phyloP scores from a whole-genome alignment of 1,139 yeast species.

The Wickerhamomyces sp. region DNA sequence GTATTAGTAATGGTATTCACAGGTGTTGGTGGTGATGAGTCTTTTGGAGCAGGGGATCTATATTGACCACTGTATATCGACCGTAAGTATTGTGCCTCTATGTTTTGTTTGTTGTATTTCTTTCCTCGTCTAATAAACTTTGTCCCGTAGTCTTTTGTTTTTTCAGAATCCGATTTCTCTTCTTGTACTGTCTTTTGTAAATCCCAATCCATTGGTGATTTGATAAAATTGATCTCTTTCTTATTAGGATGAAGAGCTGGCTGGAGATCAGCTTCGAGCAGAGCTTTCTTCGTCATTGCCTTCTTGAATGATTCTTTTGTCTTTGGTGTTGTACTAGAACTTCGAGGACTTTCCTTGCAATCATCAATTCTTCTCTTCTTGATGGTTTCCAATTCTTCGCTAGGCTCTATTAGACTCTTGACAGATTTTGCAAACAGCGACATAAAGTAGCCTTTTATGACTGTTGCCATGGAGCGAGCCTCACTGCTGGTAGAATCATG shows the following conservation, averaged over 20 bases:
- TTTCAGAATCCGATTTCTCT: background rate
- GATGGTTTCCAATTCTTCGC: background rate
- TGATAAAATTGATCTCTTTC: slow-evolving; percentile 13
- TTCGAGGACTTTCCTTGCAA: background rate
- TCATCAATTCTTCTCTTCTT: slow-evolving; percentile 13
- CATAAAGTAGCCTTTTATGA: background rate
- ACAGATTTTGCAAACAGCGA: background rate
- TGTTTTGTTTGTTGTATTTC: slow-evolving; percentile 11
- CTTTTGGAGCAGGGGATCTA: slow-evolving; percentile 23
- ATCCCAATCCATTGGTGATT: slow-evolving; percentile 21
- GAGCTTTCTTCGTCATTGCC: slow-evolving; percentile 5
- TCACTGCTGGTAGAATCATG: background rate
- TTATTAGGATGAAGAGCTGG: slow-evolving; percentile 13
- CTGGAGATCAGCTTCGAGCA: slow-evolving; percentile 5
- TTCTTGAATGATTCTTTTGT: background rate
- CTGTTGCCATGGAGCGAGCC: background rate
- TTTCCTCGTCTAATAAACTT: slow-evolving; percentile 20
- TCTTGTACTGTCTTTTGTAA: slow-evolving; percentile 3
- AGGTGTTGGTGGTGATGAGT: slow-evolving; percentile 11
- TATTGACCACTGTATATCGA: slow-evolving; percentile 31
- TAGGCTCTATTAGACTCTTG: background rate
- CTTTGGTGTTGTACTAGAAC: slow-evolving; percentile 1
- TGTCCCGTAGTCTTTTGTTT: slow-evolving; percentile 23
- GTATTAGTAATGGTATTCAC: background rate
- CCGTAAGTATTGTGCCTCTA: slow-evolving; percentile 29